Evolutionary conservation across 2,329 filamentous ascomycete genomes (phyloP).

Genomic region (Neonectria hederae): DNA sequence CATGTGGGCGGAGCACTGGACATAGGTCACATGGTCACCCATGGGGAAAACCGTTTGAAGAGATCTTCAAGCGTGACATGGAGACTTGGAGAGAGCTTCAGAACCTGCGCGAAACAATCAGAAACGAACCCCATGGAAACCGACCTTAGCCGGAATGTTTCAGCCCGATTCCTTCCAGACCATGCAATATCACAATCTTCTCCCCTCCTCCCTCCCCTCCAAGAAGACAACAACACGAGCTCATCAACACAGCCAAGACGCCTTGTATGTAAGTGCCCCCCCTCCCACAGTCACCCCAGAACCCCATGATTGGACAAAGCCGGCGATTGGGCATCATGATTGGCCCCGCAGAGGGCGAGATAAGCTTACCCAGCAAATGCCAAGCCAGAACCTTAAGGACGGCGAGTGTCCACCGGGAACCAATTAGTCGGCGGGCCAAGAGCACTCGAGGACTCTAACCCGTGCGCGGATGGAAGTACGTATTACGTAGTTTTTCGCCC

Average conservation of each 20-base stretch:
- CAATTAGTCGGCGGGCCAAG: slow-evolving; percentile 20
- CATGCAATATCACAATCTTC: not conserved
- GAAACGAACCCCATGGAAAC: not conserved
- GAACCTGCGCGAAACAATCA: not conserved
- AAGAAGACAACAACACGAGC: slow-evolving; percentile 7
- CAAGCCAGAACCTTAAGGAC: slow-evolving; percentile 37
- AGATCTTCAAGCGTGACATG: not conserved
- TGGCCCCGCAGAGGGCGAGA: slow-evolving; percentile 23
- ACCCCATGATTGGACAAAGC: slow-evolving; percentile 25
- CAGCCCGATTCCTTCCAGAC: not conserved
- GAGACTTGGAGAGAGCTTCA: not conserved
- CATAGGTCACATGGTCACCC: not conserved
- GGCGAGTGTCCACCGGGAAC: slow-evolving; percentile 23
- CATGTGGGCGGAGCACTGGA: not conserved
- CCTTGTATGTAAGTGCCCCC: slow-evolving; percentile 7
- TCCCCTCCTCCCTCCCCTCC: not conserved
- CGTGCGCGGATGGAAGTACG: slow-evolving; percentile 23
- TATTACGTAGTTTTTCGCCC: not conserved
- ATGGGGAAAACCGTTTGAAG: not conserved
- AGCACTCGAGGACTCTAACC: slow-evolving; percentile 27
- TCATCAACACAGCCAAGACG: slow-evolving; percentile 23
- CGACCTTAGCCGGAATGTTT: not conserved
- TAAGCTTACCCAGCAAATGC: slow-evolving; percentile 35
- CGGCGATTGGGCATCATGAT: slow-evolving; percentile 17
- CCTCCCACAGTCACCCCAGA: not conserved